phyloP scores from a whole-genome alignment of 2,329 filamentous ascomycete genomes.

The Nigrospora sphaerica region DNA sequence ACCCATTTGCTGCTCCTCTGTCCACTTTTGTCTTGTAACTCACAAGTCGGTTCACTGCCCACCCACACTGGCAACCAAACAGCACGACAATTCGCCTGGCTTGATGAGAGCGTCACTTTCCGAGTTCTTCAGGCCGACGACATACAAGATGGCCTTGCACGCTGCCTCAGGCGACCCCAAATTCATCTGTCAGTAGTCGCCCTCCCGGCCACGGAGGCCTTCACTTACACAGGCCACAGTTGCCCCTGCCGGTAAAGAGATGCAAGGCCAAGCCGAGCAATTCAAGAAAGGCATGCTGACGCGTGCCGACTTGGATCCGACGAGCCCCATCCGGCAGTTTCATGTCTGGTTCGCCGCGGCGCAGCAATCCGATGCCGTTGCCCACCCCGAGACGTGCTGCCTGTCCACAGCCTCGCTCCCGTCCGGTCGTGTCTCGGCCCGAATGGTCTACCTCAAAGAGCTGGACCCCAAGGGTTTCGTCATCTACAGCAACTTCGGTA shows the following conservation, averaged over 20 bases:
- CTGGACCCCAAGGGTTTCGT: conserved; percentile 79
- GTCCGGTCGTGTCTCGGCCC: conserved; percentile 74
- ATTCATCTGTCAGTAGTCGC: conserved; percentile 38
- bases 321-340: conserved; percentile 75
- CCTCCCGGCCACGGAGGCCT: not conserved
- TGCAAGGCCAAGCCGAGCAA: conserved; percentile 63
- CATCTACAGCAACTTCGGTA: conserved; percentile 88
- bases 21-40: too few relatives aligned
- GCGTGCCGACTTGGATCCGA: conserved; percentile 49
- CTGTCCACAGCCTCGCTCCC: conserved; percentile 80
- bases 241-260: conserved; percentile 54
- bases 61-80: too few relatives aligned
- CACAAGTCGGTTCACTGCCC: too few relatives aligned
- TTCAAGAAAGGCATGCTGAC: conserved; percentile 61
- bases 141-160: conserved; percentile 36
- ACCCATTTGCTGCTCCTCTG: too few relatives aligned
- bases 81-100: too few relatives aligned
- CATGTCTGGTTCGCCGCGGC: conserved; percentile 81
- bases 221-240: conserved; percentile 29
- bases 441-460: conserved; percentile 93
- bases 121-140: conserved; percentile 5
- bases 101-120: conserved; percentile 5
- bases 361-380: conserved; percentile 40
- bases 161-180: conserved; percentile 31
- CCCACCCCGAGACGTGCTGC: conserved; percentile 82